Percentiles rank a stretch among this genome's conserved stretches.
These are phyloP conservation scores for Amanita polypyramis DNA, from an alignment of 768 basidiomycete genomes.

Conservation along the genomic window DNA sequence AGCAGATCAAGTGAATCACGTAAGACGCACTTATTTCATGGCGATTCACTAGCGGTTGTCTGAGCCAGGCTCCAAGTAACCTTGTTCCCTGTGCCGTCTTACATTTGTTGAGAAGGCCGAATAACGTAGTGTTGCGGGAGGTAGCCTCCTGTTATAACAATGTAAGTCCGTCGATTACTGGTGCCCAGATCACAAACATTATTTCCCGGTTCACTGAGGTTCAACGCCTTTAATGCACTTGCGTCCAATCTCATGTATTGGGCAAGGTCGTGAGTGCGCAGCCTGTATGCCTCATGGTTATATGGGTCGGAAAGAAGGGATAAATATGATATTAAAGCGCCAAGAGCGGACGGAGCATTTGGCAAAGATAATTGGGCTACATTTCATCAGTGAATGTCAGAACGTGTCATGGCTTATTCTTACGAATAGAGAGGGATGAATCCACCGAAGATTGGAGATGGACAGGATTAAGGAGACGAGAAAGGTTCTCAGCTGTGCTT, in stretches of 20 bases:
- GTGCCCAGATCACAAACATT: conserved; percentile 21
- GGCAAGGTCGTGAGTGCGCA: conserved; percentile 82
- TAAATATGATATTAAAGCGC: conserved; percentile 78
- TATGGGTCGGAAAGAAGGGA: conserved; percentile 65
- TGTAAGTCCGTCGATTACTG: background rate
- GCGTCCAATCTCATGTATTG: conserved; percentile 97
- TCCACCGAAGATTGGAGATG: conserved; percentile 36
- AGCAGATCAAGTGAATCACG: background rate
- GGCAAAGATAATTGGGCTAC: conserved; percentile 71
- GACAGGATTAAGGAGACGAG: conserved; percentile 49
- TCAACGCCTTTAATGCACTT: conserved; percentile 84
- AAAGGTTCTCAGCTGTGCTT: conserved; percentile 72
- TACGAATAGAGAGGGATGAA: conserved; percentile 43
- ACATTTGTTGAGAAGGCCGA: conserved; percentile 88
- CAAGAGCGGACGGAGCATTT: conserved; percentile 67
- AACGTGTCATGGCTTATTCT: conserved; percentile 11
- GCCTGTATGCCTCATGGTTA: conserved; percentile 71
- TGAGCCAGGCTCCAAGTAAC: conserved; percentile 84
- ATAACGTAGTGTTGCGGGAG: conserved; percentile 76
- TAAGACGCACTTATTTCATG: conserved; percentile 76
- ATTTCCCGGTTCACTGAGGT: conserved; percentile 66
- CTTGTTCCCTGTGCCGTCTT: conserved; percentile 93
- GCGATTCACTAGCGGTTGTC: conserved; percentile 88
- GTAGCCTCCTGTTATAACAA: conserved; percentile 34
- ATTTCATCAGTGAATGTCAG: background rate